Conservation (phyloP, 768 basidiomycete genomes). For the Suillus occidentalis region DNA sequence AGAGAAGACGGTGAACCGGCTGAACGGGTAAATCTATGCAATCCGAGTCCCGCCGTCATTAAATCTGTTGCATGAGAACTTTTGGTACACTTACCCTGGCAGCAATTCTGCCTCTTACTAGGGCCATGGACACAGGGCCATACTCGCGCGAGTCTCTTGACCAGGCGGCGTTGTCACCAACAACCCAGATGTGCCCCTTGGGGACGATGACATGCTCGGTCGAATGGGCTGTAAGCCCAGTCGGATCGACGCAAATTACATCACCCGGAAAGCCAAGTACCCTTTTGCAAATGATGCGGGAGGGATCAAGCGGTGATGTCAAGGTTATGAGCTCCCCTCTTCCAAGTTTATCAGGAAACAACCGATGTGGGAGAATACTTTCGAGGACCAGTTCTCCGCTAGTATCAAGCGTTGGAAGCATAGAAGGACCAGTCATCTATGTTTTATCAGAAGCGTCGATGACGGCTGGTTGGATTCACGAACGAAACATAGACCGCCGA, state of each 20-base stretch:
- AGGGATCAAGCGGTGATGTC: conserved; percentile 67
- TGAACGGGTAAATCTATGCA: conserved; percentile 31
- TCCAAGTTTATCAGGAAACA: conserved; percentile 48
- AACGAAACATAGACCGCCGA: conserved; percentile 58
- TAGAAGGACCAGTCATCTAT: conserved; percentile 74
- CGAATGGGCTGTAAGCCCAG: conserved; percentile 59
- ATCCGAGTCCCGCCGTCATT: conserved; percentile 6
- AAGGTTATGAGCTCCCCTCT: conserved; percentile 81
- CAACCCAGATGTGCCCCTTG: conserved; percentile 85
- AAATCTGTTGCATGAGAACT: background rate
- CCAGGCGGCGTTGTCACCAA: conserved; percentile 81
- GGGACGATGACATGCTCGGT: conserved; percentile 79
- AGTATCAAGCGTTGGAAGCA: conserved; percentile 72
- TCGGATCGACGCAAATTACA: conserved; percentile 85
- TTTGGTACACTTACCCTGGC: conserved; percentile 52
- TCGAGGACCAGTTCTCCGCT: conserved; percentile 65
- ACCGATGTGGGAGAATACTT: conserved; percentile 53
- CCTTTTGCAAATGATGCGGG: conserved; percentile 79
- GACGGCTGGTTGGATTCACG: conserved; percentile 15
- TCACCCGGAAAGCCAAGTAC: conserved; percentile 91
- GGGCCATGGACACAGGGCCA: conserved; percentile 84
- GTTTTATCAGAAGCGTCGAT: conserved; percentile 1
- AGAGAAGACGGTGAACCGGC: conserved; percentile 28
- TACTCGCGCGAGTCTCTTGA: conserved; percentile 91
- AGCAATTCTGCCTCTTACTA: conserved; percentile 67